A percentile compares a stretch with the other conserved stretches of the same genome.
phyloP scores from a whole-genome alignment of 2,329 filamentous ascomycete species.

The Cladosporium sp. region DNA sequence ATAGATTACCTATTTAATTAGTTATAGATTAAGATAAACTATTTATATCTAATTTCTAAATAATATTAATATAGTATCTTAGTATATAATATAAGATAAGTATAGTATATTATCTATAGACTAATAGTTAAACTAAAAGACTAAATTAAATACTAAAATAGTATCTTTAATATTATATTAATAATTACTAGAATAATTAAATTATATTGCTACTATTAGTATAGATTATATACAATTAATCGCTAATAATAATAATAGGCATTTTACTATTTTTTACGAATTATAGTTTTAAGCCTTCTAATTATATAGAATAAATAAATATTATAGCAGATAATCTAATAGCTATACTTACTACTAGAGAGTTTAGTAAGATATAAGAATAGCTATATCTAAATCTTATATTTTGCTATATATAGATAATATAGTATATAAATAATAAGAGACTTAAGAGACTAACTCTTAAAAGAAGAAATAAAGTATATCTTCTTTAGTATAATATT shows the following conservation, averaged over 20 bases:
- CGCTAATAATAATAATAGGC: not conserved
- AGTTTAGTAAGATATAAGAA: constrained; percentile 7
- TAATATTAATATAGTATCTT: not conserved
- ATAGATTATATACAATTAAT: not conserved
- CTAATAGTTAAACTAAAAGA: not conserved
- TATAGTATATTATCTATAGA: not conserved
- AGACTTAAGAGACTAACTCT: not conserved
- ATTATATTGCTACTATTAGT: not conserved
- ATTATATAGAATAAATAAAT: not conserved
- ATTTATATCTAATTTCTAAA: not conserved
- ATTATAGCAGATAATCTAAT: not conserved
- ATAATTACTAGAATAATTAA: not conserved
- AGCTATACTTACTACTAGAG: not conserved
- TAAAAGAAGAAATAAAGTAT: not conserved
- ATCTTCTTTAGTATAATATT: not conserved
- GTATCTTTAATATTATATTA: not conserved
- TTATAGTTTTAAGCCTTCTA: not conserved
- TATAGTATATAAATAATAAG: not conserved
- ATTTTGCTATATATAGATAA: not conserved
- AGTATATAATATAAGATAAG: not conserved
- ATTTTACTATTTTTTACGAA: not conserved
- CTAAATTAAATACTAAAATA: not conserved
- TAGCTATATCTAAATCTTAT: constrained; percentile 4
- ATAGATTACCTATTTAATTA: not conserved
- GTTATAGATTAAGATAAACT: not conserved